Evolutionary conservation across 768 basidiomycete species (phyloP).

Genomic region (Holtermannia corniformis): DNA sequence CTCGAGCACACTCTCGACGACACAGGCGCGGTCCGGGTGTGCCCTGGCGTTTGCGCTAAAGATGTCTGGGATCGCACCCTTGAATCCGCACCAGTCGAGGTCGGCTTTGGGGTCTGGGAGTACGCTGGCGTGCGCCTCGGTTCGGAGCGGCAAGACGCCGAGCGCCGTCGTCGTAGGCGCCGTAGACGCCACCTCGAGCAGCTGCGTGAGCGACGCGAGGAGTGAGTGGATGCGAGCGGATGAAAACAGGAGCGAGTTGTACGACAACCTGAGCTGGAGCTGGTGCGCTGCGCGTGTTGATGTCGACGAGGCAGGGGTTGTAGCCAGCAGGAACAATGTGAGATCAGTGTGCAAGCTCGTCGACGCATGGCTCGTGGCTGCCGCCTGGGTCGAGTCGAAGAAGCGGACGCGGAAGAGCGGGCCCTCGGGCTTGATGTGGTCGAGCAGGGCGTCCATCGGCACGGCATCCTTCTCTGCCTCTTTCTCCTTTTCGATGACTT

Average conservation of each 20-base stretch:
- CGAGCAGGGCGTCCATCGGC: slow-evolving; percentile 67
- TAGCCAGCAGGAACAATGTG: slow-evolving; percentile 65
- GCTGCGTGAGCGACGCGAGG: slow-evolving; percentile 71
- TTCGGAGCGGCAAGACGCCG: slow-evolving; percentile 71
- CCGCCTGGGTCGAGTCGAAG: slow-evolving; percentile 55
- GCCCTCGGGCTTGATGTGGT: slow-evolving; percentile 48
- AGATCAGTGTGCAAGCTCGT: slow-evolving; percentile 85
- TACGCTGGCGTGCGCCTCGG: slow-evolving; percentile 55
- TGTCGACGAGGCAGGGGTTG: slow-evolving; percentile 46
- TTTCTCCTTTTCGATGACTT: slow-evolving; percentile 71
- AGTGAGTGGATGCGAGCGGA: slow-evolving; percentile 63
- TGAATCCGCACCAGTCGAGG: slow-evolving; percentile 94
- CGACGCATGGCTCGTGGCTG: slow-evolving; percentile 20
- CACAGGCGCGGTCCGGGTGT: slow-evolving; percentile 75
- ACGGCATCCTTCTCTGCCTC: slow-evolving; percentile 74
- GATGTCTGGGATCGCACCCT: slow-evolving; percentile 91
- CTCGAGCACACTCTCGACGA: slow-evolving; percentile 54
- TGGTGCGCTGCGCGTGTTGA: slow-evolving; percentile 41
- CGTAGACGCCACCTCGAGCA: slow-evolving; percentile 52
- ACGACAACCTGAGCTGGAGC: slow-evolving; percentile 72
- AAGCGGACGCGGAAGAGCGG: slow-evolving; percentile 86
- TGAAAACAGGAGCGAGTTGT: slow-evolving; percentile 92
- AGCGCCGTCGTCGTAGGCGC: slow-evolving; percentile 57
- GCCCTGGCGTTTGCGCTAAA: slow-evolving; percentile 76
- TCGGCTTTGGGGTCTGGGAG: slow-evolving; percentile 79